Percentiles rank a stretch among this genome's conserved stretches.
Evolutionary conservation across 352 stramenopile genomes (phyloP).

Genomic region (Peronosclerospora sorghi): DNA sequence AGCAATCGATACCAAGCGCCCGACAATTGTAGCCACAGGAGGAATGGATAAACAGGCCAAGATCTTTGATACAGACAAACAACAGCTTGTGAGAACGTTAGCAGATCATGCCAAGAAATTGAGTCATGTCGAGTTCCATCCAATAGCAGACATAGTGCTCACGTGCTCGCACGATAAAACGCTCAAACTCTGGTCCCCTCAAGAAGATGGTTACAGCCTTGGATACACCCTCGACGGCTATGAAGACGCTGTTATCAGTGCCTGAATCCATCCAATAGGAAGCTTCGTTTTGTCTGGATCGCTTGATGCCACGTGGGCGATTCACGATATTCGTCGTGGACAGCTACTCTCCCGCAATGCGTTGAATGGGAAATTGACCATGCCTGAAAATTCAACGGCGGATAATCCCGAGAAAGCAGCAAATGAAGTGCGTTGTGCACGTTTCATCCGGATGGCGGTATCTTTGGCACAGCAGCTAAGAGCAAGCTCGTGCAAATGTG

Average conservation of each 20-base stretch:
- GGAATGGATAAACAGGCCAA: conserved; percentile 78
- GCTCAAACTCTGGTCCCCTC: conserved; percentile 62
- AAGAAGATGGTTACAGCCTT: conserved; percentile 30
- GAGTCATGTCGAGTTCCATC: conserved; percentile 68
- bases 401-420: conserved; percentile 17
- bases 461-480: conserved; percentile 71
- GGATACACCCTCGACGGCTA: conserved; percentile 55
- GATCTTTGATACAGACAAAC: conserved; percentile 61
- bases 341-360: conserved; percentile 36
- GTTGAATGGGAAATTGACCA: conserved; percentile 31
- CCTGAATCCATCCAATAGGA: conserved; percentile 78
- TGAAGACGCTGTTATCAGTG: conserved; percentile 41
- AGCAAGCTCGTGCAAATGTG: conserved; percentile 84
- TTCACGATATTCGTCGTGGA: conserved; percentile 69
- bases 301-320: conserved; percentile 73
- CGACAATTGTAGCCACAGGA: conserved; percentile 46
- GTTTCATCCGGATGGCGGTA: conserved; percentile 91
- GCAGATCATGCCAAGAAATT: conserved; percentile 79
- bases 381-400: conserved; percentile 8
- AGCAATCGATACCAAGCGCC: conserved; percentile 43
- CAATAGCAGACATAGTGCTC: conserved; percentile 51
- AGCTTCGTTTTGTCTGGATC: conserved; percentile 71
- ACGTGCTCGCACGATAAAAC: conserved; percentile 72
- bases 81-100: conserved; percentile 71
- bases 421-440: conserved; percentile 31